Percentiles rank a stretch among this genome's conserved stretches.
Evolutionary conservation across 345 rosid species (phyloP).

Genomic region (Turnera subulata): DNA sequence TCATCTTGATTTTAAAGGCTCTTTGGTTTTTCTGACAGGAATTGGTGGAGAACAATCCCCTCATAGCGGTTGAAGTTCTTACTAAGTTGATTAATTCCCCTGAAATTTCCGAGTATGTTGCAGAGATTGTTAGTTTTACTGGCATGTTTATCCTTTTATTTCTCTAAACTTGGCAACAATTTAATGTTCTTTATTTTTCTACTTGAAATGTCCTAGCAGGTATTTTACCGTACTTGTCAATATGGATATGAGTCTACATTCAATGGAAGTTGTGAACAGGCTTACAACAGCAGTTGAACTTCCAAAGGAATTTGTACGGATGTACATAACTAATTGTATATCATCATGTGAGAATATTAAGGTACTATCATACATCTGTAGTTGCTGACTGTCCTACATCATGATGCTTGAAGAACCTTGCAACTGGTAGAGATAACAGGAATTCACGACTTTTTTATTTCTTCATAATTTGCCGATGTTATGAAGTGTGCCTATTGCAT

Average conservation of each 20-base stretch:
- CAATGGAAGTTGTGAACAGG: slow-evolving; percentile 99
- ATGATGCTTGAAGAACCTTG: background rate
- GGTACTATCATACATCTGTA: slow-evolving; percentile 32
- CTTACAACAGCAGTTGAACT: slow-evolving; percentile 92
- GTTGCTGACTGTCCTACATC: background rate
- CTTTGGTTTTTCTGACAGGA: slow-evolving; percentile 49
- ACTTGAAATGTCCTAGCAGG: slow-evolving; percentile 33
- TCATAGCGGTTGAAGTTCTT: slow-evolving; percentile 89
- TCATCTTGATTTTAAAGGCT: slow-evolving; percentile 19
- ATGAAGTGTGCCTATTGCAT: too few species aligned
- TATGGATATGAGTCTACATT: slow-evolving; percentile 98
- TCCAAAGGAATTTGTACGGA: slow-evolving; percentile 84
- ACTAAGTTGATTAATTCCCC: slow-evolving; percentile 81
- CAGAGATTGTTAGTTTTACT: slow-evolving; percentile 15
- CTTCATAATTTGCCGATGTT: too few species aligned
- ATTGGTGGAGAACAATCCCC: slow-evolving; percentile 91
- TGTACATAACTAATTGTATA: slow-evolving; percentile 94
- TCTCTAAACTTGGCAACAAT: background rate
- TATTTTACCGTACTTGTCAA: slow-evolving; percentile 80
- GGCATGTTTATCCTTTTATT: background rate
- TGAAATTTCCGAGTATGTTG: slow-evolving; percentile 78
- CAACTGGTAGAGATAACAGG: background rate
- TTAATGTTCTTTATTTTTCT: too few species aligned
- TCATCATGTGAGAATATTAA: slow-evolving; percentile 87
- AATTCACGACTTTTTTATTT: too few species aligned